Conservation (phyloP, 148 eudicot species). For the Rhododendron ovatum region DNA sequence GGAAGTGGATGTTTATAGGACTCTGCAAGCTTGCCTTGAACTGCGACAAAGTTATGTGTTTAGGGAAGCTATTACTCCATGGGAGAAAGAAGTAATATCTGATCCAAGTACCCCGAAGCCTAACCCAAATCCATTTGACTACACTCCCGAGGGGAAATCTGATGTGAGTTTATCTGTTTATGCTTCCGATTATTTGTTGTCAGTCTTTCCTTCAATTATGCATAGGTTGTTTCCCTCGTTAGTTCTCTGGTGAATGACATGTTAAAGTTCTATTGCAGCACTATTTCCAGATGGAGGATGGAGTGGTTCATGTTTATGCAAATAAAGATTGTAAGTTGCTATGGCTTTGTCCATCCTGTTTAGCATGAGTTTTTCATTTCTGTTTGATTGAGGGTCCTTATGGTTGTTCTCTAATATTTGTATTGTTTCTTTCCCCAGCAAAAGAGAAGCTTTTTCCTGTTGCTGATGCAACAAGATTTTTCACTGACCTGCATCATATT, state of each 20-base stretch:
- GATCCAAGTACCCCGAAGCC: slow-evolving; percentile 96
- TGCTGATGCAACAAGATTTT: slow-evolving; percentile 97
- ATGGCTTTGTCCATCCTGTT: slow-evolving; percentile 1
- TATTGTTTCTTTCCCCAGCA: slow-evolving; percentile 34
- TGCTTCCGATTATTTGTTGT: background rate
- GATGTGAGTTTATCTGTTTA: slow-evolving; percentile 46
- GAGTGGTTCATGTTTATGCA: slow-evolving; percentile 89
- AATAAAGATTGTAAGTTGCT: slow-evolving; percentile 71
- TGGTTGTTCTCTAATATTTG: background rate
- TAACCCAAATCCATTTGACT: slow-evolving; percentile 74
- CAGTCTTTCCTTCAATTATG: background rate
- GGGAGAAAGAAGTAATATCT: slow-evolving; percentile 87
- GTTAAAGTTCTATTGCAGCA: slow-evolving; percentile 54
- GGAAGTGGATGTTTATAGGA: slow-evolving; percentile 78
- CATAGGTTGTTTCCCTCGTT: background rate
- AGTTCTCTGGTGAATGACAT: background rate
- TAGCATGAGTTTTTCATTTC: background rate
- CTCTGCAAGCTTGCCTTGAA: slow-evolving; percentile 89
- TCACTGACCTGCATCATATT: slow-evolving; percentile 97
- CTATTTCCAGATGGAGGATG: slow-evolving; percentile 96
- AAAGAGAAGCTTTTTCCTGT: slow-evolving; percentile 82
- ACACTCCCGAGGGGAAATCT: slow-evolving; percentile 62
- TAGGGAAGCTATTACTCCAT: slow-evolving; percentile 83
- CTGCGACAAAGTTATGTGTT: slow-evolving; percentile 79
- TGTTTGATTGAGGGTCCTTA: background rate